Percentiles rank a stretch among this genome's conserved stretches.
These are phyloP conservation scores for Corylus americana DNA, from an alignment of 306 rosid species.

Conservation along the genomic window DNA sequence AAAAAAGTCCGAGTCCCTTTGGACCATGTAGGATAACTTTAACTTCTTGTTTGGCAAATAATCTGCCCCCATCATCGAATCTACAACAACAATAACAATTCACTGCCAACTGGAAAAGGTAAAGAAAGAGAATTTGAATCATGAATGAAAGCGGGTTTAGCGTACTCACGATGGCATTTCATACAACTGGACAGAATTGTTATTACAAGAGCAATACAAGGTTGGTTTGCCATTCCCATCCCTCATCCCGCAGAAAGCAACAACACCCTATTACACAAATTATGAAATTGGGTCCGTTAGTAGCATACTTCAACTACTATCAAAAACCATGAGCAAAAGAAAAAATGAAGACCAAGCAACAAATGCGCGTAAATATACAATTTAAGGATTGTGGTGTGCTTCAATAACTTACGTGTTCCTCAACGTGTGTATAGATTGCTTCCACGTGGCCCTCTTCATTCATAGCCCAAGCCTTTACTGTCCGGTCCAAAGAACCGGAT, in stretches of 20 bases:
- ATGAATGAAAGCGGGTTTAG: not conserved
- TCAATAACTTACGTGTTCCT: constrained; percentile 36
- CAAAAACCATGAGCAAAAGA: not conserved
- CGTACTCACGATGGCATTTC: constrained; percentile 54
- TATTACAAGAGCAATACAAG: constrained; percentile 38
- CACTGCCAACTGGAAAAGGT: no score
- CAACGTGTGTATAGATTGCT: constrained; percentile 23
- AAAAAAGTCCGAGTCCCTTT: constrained; percentile 41
- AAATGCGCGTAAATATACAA: not conserved
- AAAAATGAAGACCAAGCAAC: not conserved
- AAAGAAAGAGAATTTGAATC: not conserved
- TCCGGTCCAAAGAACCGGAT: constrained; percentile 22
- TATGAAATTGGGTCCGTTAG: not conserved
- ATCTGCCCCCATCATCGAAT: constrained; percentile 42
- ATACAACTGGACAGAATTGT: constrained; percentile 40
- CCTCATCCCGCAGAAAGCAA: constrained; percentile 37
- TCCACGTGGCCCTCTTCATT: constrained; percentile 15
- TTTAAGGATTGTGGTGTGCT: not conserved
- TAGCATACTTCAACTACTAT: not conserved
- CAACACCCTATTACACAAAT: constrained; percentile 34
- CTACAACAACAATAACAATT: constrained; percentile 3
- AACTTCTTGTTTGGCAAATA: constrained; percentile 34
- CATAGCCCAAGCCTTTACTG: constrained; percentile 17
- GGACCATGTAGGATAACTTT: constrained; percentile 27
- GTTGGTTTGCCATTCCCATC: constrained; percentile 30